phyloP scores from a whole-genome alignment of 805 yeast species.

The Clavispora carvajalis region DNA sequence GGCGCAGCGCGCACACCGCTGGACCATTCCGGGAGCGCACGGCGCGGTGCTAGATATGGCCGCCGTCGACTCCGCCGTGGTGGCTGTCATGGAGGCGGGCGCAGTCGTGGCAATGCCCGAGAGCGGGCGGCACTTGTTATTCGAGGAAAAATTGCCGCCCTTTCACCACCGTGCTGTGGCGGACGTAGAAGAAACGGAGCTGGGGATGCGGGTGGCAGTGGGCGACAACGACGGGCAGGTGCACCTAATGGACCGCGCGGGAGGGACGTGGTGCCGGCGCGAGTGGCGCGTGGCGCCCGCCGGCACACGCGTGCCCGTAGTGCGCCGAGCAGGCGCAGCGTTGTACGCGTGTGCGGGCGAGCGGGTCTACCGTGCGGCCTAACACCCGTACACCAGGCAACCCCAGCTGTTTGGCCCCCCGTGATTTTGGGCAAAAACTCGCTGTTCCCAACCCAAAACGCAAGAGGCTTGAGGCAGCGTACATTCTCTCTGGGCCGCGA shows the following conservation, averaged over 20 bases:
- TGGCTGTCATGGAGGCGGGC: conserved; percentile 6
- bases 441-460: neutral
- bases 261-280: neutral
- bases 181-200: conserved; percentile 2
- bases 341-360: neutral
- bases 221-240: conserved; percentile 8
- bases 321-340: conserved; percentile 2
- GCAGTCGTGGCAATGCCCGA: conserved; percentile 3
- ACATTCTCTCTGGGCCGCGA: no score
- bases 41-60: conserved; percentile 6
- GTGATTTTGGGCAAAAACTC: neutral
- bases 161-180: conserved; percentile 5
- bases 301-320: neutral
- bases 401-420: neutral
- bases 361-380: neutral
- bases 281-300: neutral
- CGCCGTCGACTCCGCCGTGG: neutral
- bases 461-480: no score
- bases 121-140: neutral
- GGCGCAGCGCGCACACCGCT: conserved; percentile 4
- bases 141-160: neutral
- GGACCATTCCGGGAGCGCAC: conserved; percentile 6
- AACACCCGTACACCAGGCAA: neutral
- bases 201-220: conserved; percentile 3
- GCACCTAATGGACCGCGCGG: conserved; percentile 2